Percentiles rank a stretch among this genome's conserved stretches.
These are phyloP conservation scores for Daldinia sp. DNA, from an alignment of 2,329 filamentous ascomycete species.

Conservation along the genomic window DNA sequence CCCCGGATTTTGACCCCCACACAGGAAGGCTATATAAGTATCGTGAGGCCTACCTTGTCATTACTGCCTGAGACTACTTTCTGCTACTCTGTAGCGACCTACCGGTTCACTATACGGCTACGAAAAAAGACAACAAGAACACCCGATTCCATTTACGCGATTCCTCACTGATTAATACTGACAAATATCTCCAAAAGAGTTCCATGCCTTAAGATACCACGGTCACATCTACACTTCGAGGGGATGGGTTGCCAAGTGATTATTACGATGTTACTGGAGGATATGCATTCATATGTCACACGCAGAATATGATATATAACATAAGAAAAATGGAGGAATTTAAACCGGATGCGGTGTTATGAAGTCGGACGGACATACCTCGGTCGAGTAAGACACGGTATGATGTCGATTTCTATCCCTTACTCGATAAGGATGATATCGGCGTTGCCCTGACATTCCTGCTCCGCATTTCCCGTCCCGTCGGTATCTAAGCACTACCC, in stretches of 20 bases:
- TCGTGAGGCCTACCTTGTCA: conserved; percentile 5
- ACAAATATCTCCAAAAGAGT: not conserved
- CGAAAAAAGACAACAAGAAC: not conserved
- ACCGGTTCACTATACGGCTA: not conserved
- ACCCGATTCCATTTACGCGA: too few relatives aligned
- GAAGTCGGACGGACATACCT: conserved; percentile 10
- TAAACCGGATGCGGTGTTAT: conserved; percentile 17
- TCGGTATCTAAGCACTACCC: conserved; percentile 14
- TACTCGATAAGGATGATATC: conserved; percentile 13
- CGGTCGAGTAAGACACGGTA: conserved; percentile 7
- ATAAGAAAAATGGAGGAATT: conserved; percentile 10
- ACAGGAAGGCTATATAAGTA: conserved; percentile 23
- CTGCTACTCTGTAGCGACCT: not conserved
- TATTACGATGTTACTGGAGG: not conserved
- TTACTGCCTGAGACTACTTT: not conserved
- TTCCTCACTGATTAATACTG: not conserved
- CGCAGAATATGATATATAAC: conserved; percentile 4
- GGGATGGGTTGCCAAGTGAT: not conserved
- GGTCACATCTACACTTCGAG: not conserved
- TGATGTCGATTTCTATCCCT: conserved; percentile 18
- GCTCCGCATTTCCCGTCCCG: conserved; percentile 8
- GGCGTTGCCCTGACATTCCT: conserved; percentile 14
- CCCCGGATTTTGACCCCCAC: conserved; percentile 31
- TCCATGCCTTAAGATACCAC: not conserved
- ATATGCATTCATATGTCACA: not conserved